Evolutionary conservation across 306 rosid species (phyloP).

Genomic region (Gleditsia sinensis): DNA sequence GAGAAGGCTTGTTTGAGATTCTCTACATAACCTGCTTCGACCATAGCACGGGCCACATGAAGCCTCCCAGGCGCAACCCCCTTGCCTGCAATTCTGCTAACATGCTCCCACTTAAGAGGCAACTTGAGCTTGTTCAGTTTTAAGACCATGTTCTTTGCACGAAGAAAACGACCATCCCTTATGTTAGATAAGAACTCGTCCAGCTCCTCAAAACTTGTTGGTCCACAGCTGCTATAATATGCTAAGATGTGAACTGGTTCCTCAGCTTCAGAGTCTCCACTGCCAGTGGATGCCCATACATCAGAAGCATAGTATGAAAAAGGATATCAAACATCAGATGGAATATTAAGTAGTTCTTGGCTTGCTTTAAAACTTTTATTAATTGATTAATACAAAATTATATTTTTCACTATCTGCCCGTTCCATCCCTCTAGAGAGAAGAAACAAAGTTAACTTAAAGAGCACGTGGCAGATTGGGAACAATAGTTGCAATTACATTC

Average conservation of each 20-base stretch:
- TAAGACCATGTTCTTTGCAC: constrained; percentile 80
- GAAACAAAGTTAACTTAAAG: constrained; percentile 8
- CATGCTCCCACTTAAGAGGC: constrained; percentile 95
- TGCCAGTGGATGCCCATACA: constrained; percentile 44
- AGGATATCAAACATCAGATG: not conserved
- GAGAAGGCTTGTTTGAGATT: constrained; percentile 90
- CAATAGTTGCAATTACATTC: not conserved
- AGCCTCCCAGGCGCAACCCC: constrained; percentile 98
- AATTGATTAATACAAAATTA: not conserved
- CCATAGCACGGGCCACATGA: constrained; percentile 94
- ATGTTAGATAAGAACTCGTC: constrained; percentile 73
- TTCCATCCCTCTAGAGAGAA: constrained; percentile 7
- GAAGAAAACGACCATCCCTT: constrained; percentile 88
- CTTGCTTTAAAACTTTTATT: not conserved
- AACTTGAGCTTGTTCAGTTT: constrained; percentile 86
- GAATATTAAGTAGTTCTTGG: not conserved
- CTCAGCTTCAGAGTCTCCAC: constrained; percentile 70
- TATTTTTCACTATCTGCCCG: not conserved
- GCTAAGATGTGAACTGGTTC: constrained; percentile 97
- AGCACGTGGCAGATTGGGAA: not conserved
- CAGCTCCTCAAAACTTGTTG: constrained; percentile 62
- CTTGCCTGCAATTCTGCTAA: constrained; percentile 82
- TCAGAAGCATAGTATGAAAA: constrained; percentile 22
- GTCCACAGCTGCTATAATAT: constrained; percentile 94
- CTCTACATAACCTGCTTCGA: constrained; percentile 91